Percentiles rank a stretch among this genome's conserved stretches.
These are phyloP conservation scores for Pythium chondricola DNA, from an alignment of 352 stramenopile species.

Conservation along the genomic window DNA sequence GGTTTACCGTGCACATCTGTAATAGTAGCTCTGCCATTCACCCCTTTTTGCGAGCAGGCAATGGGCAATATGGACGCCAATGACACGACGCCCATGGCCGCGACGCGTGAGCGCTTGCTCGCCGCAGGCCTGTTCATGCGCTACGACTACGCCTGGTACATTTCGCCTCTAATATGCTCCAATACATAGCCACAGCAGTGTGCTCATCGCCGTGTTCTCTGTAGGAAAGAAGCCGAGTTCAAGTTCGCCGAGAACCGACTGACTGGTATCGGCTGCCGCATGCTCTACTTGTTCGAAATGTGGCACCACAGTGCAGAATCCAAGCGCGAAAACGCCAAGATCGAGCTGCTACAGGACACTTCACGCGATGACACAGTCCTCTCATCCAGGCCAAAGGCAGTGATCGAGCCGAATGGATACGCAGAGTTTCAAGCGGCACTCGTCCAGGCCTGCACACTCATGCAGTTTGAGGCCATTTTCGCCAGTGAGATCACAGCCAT, in stretches of 20 bases:
- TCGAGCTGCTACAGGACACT: conserved; percentile 15
- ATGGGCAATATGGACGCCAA: background rate
- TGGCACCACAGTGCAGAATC: conserved; percentile 19
- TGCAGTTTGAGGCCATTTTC: conserved; percentile 39
- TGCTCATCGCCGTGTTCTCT: background rate
- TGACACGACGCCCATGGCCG: conserved; percentile 6
- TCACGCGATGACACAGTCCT: background rate
- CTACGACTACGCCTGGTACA: conserved; percentile 82
- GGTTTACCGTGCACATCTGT: background rate
- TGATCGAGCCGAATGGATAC: conserved; percentile 53
- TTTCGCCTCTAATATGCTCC: background rate
- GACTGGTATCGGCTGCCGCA: conserved; percentile 51
- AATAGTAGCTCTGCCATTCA: background rate
- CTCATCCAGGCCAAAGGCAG: conserved; percentile 18
- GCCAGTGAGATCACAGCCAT: conserved; percentile 22
- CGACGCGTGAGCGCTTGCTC: conserved; percentile 43
- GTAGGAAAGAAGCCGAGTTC: conserved; percentile 73
- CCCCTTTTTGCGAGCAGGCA: background rate
- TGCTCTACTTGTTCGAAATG: conserved; percentile 63
- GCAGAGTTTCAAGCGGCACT: conserved; percentile 35
- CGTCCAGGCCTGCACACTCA: conserved; percentile 30
- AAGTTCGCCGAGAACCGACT: conserved; percentile 31
- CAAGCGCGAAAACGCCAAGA: background rate
- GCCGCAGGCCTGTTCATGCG: conserved; percentile 63
- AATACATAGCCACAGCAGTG: too few relatives aligned